phyloP scores from a whole-genome alignment of 108 stramenopile genomes.

The Pseudonitzschia multiseries region DNA sequence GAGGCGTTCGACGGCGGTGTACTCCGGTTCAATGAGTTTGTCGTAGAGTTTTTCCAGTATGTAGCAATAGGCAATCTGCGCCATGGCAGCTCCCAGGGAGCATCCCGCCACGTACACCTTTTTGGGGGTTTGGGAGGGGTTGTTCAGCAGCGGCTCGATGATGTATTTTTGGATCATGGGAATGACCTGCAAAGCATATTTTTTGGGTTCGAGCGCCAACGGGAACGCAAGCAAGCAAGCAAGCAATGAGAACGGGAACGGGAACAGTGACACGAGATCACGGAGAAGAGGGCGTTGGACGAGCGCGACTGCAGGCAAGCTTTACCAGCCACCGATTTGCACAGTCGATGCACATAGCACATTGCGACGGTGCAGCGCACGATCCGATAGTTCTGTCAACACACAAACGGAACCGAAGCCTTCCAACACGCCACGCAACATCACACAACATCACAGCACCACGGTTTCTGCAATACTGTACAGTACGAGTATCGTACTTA shows the following conservation, averaged over 20 bases:
- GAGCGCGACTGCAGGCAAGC: too few relatives aligned
- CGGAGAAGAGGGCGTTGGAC: too few relatives aligned
- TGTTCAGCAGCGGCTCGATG: conserved; percentile 23
- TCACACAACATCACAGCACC: neutral
- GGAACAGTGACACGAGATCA: neutral
- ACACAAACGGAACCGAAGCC: too few relatives aligned
- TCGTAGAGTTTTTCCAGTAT: conserved; percentile 16
- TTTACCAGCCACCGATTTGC: too few relatives aligned
- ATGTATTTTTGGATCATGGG: conserved; percentile 33
- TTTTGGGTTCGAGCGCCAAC: neutral
- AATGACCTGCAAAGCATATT: neutral
- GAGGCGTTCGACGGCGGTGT: neutral
- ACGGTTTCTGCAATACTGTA: neutral
- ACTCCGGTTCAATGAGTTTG: conserved; percentile 5
- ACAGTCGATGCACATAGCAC: too few relatives aligned
- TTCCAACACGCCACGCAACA: too few relatives aligned
- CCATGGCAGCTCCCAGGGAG: conserved; percentile 31
- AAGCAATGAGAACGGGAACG: neutral
- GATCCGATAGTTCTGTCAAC: too few relatives aligned
- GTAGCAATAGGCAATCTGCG: conserved; percentile 31
- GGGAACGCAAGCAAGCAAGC: neutral
- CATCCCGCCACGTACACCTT: conserved; percentile 40
- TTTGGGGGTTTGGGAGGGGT: conserved; percentile 23
- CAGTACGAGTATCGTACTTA: neutral
- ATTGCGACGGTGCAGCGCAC: too few relatives aligned